Percentiles rank a stretch among this genome's conserved stretches.
These are phyloP conservation scores for Bremia lactucae DNA, from an alignment of 352 stramenopile species.

Conservation along the genomic window DNA sequence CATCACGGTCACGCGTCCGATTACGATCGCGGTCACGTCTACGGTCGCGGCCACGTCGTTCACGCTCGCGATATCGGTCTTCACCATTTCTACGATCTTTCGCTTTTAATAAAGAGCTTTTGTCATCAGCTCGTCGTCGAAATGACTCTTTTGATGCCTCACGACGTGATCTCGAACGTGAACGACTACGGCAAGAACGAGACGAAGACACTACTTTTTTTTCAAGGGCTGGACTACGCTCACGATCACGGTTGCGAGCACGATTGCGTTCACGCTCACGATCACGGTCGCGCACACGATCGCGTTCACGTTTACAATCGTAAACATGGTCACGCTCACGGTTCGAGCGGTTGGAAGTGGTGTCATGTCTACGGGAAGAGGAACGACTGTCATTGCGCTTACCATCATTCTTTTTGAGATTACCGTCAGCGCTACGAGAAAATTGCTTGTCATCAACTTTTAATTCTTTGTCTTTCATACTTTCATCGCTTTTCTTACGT, in stretches of 20 bases:
- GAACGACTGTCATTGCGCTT: slow-evolving; percentile 9
- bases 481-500: slow-evolving; percentile 25
- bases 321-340: slow-evolving; percentile 14
- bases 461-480: slow-evolving; percentile 15
- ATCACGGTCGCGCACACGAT: slow-evolving; percentile 4
- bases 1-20: slow-evolving; percentile 9
- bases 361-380: slow-evolving; percentile 24
- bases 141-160: slow-evolving; percentile 25
- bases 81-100: slow-evolving; percentile 16
- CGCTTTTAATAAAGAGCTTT: slow-evolving; percentile 11
- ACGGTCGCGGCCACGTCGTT: slow-evolving; percentile 17
- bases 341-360: slow-evolving; percentile 19
- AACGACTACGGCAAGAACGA: slow-evolving; percentile 27
- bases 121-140: slow-evolving; percentile 19
- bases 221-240: slow-evolving; percentile 15
- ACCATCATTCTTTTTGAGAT: slow-evolving; percentile 8
- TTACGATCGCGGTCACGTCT: slow-evolving; percentile 17
- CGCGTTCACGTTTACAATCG: background rate
- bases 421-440: slow-evolving; percentile 9
- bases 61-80: slow-evolving; percentile 14
- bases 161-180: slow-evolving; percentile 28
- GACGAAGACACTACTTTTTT: slow-evolving; percentile 17
- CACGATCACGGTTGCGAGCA: slow-evolving; percentile 11
- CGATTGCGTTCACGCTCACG: slow-evolving; percentile 3
- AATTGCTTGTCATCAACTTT: slow-evolving; percentile 17